Evolutionary conservation across 768 basidiomycete species (phyloP).

Genomic region (Pholiota conissans): DNA sequence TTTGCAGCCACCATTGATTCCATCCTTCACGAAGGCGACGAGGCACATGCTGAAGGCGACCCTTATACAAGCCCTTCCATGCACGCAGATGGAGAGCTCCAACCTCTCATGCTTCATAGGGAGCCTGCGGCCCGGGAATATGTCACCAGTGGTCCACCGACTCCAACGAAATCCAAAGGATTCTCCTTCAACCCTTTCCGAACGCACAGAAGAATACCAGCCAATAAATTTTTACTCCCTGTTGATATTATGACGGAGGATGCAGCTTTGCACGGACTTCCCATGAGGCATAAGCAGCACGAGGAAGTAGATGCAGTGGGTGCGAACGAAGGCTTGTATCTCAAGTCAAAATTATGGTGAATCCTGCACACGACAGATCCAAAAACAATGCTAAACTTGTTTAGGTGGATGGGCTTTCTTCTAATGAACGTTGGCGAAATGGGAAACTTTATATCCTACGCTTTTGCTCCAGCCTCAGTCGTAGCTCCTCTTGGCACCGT

Average conservation of each 20-base stretch:
- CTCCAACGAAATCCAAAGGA: constrained; percentile 5
- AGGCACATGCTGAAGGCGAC: constrained; percentile 18
- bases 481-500: constrained; percentile 97
- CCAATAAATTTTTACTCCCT: constrained; percentile 27
- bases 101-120: constrained; percentile 14
- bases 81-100: constrained; percentile 18
- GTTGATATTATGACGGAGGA: constrained; percentile 45
- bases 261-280: constrained; percentile 25
- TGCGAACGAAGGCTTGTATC: constrained; percentile 69
- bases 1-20: neutral
- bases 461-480: constrained; percentile 86
- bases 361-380: constrained; percentile 16
- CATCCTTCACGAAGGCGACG: constrained; percentile 25
- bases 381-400: constrained; percentile 5
- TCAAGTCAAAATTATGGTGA: constrained; percentile 84
- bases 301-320: constrained; percentile 28
- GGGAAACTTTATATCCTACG: constrained; percentile 90
- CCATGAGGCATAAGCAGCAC: constrained; percentile 17
- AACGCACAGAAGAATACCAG: constrained; percentile 21
- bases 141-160: constrained; percentile 18
- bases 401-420: constrained; percentile 86
- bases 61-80: constrained; percentile 12
- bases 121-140: constrained; percentile 21
- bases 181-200: constrained; percentile 37
- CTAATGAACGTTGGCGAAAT: constrained; percentile 91